Evolutionary conservation across 768 basidiomycete genomes (phyloP), one percentile per base, ranked within the genome.

Genomic region (Amanita thiersii): DNA sequence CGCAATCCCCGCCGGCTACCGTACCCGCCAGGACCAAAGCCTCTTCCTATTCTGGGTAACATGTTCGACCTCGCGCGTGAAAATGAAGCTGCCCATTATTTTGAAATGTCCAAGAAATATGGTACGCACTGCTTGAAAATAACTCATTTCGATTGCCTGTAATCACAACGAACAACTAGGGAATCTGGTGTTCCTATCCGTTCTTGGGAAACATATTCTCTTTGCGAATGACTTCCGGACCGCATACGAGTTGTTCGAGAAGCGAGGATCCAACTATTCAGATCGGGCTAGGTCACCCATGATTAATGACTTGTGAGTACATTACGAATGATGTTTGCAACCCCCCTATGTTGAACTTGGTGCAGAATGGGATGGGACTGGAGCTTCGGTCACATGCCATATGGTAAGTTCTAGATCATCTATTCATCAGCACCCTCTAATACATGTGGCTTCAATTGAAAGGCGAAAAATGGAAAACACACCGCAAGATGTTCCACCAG

Each of bases 311-410:
- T 47, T 77, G 72, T 72, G 43, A 40, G 63, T 56, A 21, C 26
- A 12, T 10, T 38, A 11, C 12, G 31, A 26, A 31, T 12, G 35
- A 14, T 23, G 37, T 19, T 39, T 33, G 19, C 32, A 3, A 40
- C 19, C 8, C 30, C 28, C 31, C 45, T 14, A 14, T 29, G 17
- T 35, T 34, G 14, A 19, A 15, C 25, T 17, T 40, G 37, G 19
- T 14, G 25, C 35, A 64, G 64, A 38, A 51, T 60, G 45, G 54
- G 61, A 11, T 60, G 69, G 55, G 63, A 72, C 18, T 77, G 74
- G 64, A 70, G 68, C 33, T 73, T 77, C 33, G 73, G 68, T 0
- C 73, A 76, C 41, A 76, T 76, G 75, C 66, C 60, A 7, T 75
- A 71, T 30, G 69, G 67, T 62, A 37, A 32, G 58, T 52, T 19